Percentiles rank a stretch among this genome's conserved stretches.
These are phyloP conservation scores for Begonia masoniana DNA, from an alignment of 306 rosid genomes.

Conservation along the genomic window DNA sequence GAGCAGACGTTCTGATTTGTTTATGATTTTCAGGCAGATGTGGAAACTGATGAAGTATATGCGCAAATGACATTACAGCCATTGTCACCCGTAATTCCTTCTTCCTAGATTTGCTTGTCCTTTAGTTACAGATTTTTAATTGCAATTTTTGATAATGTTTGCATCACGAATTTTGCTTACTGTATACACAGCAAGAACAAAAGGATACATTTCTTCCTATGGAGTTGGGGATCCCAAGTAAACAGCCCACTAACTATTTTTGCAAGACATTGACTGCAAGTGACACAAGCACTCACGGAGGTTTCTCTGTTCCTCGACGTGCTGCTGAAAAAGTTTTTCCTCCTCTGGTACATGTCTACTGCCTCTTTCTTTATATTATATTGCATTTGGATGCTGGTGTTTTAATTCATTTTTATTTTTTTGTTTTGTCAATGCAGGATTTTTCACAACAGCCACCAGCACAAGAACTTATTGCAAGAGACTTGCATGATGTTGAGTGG, in stretches of 20 bases:
- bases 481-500: slow-evolving; percentile 89
- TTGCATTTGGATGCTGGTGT: slow-evolving; percentile 9
- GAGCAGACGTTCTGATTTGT: slow-evolving; percentile 4
- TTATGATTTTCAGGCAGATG: slow-evolving; percentile 68
- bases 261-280: slow-evolving; percentile 89
- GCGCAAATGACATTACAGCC: slow-evolving; percentile 94
- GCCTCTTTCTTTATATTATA: slow-evolving; percentile 8
- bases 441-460: slow-evolving; percentile 78
- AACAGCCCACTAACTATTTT: slow-evolving; percentile 78
- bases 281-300: slow-evolving; percentile 89
- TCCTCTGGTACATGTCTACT: slow-evolving; percentile 39
- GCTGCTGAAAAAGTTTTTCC: slow-evolving; percentile 92
- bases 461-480: slow-evolving; percentile 77
- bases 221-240: slow-evolving; percentile 77
- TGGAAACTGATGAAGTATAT: slow-evolving; percentile 89
- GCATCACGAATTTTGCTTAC: too few relatives aligned
- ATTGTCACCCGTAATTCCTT: slow-evolving; percentile 45
- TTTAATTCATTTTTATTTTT: slow-evolving; percentile 6
- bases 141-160: not conserved
- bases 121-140: not conserved
- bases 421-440: slow-evolving; percentile 39
- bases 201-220: slow-evolving; percentile 87
- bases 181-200: slow-evolving; percentile 54
- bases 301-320: slow-evolving; percentile 90
- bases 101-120: slow-evolving; percentile 2